Evolutionary conservation across 176 grass and related monocot species (phyloP), one percentile per base, ranked within the genome.

Genomic region (Cenchrus fungigraminus): DNA sequence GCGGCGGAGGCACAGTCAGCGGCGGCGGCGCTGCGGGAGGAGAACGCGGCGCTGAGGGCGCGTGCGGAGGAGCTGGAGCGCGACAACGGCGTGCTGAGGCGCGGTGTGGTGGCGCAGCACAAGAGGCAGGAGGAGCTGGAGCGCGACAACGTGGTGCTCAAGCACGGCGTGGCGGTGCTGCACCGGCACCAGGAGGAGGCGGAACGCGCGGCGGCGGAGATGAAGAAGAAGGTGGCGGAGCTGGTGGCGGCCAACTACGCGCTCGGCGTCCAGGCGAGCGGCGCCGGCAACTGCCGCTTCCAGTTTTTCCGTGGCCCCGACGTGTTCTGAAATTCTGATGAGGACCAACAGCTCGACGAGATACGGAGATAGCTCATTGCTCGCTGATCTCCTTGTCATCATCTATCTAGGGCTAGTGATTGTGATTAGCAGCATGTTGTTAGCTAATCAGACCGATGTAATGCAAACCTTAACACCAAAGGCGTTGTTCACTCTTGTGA

Each of bases 221-320:
- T 49, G 6, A 83, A 5, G 74, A 78, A 57, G 66, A 64, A 65
- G 74, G 80, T 57, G 74, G 73, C 46, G 4, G 80, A 72, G 74
- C 66, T 88, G 16, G 32, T 71, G 86, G 70, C 66, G 86, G 29
- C 71, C 32, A 82, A 82, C 78, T 74, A 67, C 85, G 85, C 78
- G 61, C 78, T 82, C n/a, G 28, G 2, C 9, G 50, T 58, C 8
- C 78, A 61, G 37, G 51, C 65, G n/a, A 9, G 60, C 11, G 78
- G 20, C 69, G 40, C 11, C 69, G 73, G 67, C 15, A 61, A 1
- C 40, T 60, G 42, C 79, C 79, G 68, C 14, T 74, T 79, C 71
- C 79, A 37, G 86, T 19, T 63, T 42, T 59, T 52, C 79, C 25
- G 6, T 5, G 71, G 78, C 11, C 71, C 61, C 56, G 68, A 74